Conservation (phyloP, 23 red algal genomes). For the Gracilaria gracilis region DNA sequence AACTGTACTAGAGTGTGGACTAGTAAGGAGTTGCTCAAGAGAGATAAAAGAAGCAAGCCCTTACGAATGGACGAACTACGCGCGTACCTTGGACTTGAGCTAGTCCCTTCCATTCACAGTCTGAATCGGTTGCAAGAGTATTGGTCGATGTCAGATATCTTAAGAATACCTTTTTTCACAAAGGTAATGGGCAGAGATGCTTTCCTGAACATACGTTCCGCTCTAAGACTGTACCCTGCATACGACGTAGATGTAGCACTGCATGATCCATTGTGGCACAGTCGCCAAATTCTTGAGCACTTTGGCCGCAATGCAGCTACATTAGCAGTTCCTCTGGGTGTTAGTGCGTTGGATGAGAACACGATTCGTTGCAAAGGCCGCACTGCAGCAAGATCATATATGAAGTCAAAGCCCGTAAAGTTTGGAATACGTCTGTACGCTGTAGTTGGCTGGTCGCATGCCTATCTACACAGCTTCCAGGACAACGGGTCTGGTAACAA, state of each 20-base stretch:
- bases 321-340: not conserved
- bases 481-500: not conserved
- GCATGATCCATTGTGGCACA: not conserved
- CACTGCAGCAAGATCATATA: not conserved
- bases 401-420: not conserved
- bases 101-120: not conserved
- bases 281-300: not conserved
- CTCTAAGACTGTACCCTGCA: not conserved
- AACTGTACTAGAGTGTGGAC: constrained; percentile 10
- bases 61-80: not conserved
- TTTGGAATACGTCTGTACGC: not conserved
- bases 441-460: not conserved
- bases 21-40: not conserved
- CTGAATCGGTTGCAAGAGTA: not conserved
- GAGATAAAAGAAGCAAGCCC: not conserved
- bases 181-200: not conserved
- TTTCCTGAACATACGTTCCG: not conserved
- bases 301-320: not conserved
- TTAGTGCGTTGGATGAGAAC: constrained; percentile 5
- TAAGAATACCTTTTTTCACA: not conserved
- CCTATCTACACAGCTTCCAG: not conserved
- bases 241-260: not conserved
- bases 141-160: not conserved
- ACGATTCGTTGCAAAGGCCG: not conserved
- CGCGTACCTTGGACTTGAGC: not conserved